phyloP scores from a whole-genome alignment of 768 basidiomycete species.

The Panaeolus cyanescens region DNA sequence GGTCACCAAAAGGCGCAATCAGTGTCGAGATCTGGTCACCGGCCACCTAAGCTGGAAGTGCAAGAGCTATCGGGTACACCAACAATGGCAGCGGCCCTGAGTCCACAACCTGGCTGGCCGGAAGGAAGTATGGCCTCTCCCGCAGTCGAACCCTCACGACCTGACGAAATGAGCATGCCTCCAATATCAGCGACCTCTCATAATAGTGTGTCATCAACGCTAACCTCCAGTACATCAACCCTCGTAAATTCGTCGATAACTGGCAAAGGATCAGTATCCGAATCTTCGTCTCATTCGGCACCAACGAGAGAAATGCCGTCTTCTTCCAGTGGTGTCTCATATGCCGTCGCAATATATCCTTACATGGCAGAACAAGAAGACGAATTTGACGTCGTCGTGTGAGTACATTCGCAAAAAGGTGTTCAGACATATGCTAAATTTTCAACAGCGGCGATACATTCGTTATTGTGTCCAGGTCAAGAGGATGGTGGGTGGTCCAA shows the following conservation, averaged over 20 bases:
- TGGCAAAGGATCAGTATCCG: not conserved
- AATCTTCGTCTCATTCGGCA: slow-evolving; percentile 10
- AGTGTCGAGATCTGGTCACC: slow-evolving; percentile 42
- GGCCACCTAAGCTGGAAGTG: slow-evolving; percentile 73
- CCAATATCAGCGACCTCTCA: slow-evolving; percentile 35
- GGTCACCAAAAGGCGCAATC: slow-evolving; percentile 45
- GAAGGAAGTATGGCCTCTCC: slow-evolving; percentile 67
- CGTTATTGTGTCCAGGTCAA: slow-evolving; percentile 89
- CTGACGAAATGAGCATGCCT: slow-evolving; percentile 42
- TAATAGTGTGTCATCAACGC: slow-evolving; percentile 22
- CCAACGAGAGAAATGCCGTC: slow-evolving; percentile 29
- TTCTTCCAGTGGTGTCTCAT: slow-evolving; percentile 66
- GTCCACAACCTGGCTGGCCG: slow-evolving; percentile 75
- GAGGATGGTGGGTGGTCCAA: slow-evolving; percentile 99
- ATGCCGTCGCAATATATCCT: slow-evolving; percentile 97
- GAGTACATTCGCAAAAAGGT: slow-evolving; percentile 33
- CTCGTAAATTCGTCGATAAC: slow-evolving; percentile 12
- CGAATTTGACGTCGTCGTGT: slow-evolving; percentile 98
- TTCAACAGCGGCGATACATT: slow-evolving; percentile 82
- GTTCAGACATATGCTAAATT: slow-evolving; percentile 1
- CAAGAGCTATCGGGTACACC: slow-evolving; percentile 57
- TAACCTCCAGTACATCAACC: slow-evolving; percentile 27
- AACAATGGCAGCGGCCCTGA: slow-evolving; percentile 56
- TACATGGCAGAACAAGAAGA: slow-evolving; percentile 99
- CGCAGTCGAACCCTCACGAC: slow-evolving; percentile 35